Percentiles rank a stretch among this genome's conserved stretches.
Conservation (phyloP, 768 basidiomycete species). For the Mycena venus region DNA sequence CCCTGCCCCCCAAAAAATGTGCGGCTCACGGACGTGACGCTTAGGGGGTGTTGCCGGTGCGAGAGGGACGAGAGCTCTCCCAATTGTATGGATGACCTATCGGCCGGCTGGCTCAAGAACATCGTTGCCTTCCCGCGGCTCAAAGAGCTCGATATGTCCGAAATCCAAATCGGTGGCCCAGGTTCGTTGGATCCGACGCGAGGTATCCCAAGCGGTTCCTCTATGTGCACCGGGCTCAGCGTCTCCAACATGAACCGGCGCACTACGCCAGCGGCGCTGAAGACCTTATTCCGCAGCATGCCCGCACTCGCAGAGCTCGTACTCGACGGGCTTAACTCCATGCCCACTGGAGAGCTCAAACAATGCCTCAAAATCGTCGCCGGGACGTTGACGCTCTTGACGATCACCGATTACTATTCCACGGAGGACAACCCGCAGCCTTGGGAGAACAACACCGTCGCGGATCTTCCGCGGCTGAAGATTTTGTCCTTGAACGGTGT, state of each 20-base stretch:
- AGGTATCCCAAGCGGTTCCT: slow-evolving; percentile 7
- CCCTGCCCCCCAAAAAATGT: slow-evolving; percentile 6
- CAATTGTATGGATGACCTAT: slow-evolving; percentile 1
- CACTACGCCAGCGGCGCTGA: not conserved
- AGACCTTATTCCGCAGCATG: slow-evolving; percentile 26
- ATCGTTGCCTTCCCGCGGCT: slow-evolving; percentile 31
- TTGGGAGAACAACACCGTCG: slow-evolving; percentile 26
- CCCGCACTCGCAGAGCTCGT: slow-evolving; percentile 25
- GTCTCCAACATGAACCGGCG: slow-evolving; percentile 9
- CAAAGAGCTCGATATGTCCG: slow-evolving; percentile 24
- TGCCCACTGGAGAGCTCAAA: slow-evolving; percentile 9
- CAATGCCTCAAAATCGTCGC: slow-evolving; percentile 20
- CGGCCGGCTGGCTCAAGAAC: slow-evolving; percentile 22
- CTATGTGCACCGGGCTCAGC: slow-evolving; percentile 24
- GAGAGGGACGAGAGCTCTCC: not conserved
- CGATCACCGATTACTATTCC: slow-evolving; percentile 21
- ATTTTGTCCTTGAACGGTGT: slow-evolving; percentile 26
- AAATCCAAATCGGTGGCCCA: not conserved
- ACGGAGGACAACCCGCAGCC: not conserved
- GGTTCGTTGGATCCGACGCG: not conserved
- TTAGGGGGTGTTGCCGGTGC: slow-evolving; percentile 16
- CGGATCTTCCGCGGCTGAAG: slow-evolving; percentile 11
- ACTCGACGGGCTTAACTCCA: slow-evolving; percentile 22
- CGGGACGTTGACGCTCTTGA: slow-evolving; percentile 17
- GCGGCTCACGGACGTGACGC: slow-evolving; percentile 15